Evolutionary conservation across 1,284 basidiomycete genomes (phyloP).

Genomic region (Ceratobasidium sp.): DNA sequence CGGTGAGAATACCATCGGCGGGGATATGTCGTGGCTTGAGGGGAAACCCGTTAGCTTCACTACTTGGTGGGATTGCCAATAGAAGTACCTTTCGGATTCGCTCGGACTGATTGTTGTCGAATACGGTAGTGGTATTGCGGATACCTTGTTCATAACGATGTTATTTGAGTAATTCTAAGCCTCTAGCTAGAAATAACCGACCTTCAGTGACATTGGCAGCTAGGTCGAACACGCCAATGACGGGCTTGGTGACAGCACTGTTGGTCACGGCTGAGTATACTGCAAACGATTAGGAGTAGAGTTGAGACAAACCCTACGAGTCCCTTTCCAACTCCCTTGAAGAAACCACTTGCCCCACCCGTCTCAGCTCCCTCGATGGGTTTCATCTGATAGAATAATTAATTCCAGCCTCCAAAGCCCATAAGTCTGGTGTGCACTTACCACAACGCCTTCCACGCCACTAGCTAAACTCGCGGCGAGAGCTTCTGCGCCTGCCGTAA

Average conservation of each 20-base stretch:
- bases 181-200: conserved; percentile 50
- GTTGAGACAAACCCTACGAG: conserved; percentile 79
- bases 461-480: conserved; percentile 94
- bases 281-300: conserved; percentile 40
- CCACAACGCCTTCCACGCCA: conserved; percentile 95
- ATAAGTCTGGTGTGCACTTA: conserved; percentile 58
- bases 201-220: conserved; percentile 97
- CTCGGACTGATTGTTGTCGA: conserved; percentile 92
- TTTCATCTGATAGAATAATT: conserved; percentile 69
- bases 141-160: conserved; percentile 66
- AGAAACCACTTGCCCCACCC: conserved; percentile 94
- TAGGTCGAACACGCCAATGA: conserved; percentile 95
- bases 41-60: not conserved
- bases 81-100: conserved; percentile 74
- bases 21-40: conserved; percentile 85
- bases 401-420: not conserved
- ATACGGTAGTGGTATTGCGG: conserved; percentile 97
- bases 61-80: conserved; percentile 21
- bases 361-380: conserved; percentile 97
- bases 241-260: conserved; percentile 94
- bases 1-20: conserved; percentile 84
- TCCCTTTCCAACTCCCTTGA: conserved; percentile 97
- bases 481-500: conserved; percentile 93
- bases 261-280: conserved; percentile 48
- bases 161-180: not conserved